phyloP scores from a whole-genome alignment of 257 asterid genomes.

The Plectranthus barbatus region DNA sequence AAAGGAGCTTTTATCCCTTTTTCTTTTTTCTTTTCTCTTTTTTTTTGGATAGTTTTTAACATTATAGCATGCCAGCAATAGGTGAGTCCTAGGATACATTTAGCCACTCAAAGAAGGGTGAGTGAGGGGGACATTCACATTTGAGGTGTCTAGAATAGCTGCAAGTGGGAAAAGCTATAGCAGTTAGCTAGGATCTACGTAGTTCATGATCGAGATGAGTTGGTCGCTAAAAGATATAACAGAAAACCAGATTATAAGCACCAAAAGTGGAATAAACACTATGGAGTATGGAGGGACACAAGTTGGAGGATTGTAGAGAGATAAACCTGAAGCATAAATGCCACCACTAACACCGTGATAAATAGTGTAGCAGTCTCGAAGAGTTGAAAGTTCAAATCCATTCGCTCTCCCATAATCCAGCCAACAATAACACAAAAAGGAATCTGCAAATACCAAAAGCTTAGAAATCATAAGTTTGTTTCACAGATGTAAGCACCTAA shows the following conservation, averaged over 20 bases:
- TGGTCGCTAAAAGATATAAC: not conserved
- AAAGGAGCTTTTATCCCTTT: too few species aligned
- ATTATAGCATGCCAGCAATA: not conserved
- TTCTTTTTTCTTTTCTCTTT: not conserved
- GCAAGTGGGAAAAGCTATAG: not conserved
- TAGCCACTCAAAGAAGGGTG: not conserved
- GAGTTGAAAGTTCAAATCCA: slow-evolving; percentile 97
- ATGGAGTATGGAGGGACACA: too few species aligned
- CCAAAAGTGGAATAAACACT: not conserved
- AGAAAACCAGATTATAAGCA: not conserved
- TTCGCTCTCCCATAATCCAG: slow-evolving; percentile 90
- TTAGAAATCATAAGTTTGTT: slow-evolving; percentile 6
- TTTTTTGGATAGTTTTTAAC: not conserved
- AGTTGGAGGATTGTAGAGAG: not conserved
- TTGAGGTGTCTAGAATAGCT: not conserved
- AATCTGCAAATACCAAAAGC: slow-evolving; percentile 50
- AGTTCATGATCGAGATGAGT: too few species aligned
- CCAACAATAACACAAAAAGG: slow-evolving; percentile 98
- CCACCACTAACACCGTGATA: slow-evolving; percentile 94
- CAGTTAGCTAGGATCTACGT: not conserved
- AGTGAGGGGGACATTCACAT: not conserved
- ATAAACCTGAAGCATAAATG: slow-evolving; percentile 95
- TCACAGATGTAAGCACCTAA: not conserved
- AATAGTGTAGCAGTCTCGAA: slow-evolving; percentile 95
- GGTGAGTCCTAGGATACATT: not conserved